Base-by-base conservation (phyloP, 2,329 filamentous ascomycete species). In the Phaeoacremonium minimum region DNA sequence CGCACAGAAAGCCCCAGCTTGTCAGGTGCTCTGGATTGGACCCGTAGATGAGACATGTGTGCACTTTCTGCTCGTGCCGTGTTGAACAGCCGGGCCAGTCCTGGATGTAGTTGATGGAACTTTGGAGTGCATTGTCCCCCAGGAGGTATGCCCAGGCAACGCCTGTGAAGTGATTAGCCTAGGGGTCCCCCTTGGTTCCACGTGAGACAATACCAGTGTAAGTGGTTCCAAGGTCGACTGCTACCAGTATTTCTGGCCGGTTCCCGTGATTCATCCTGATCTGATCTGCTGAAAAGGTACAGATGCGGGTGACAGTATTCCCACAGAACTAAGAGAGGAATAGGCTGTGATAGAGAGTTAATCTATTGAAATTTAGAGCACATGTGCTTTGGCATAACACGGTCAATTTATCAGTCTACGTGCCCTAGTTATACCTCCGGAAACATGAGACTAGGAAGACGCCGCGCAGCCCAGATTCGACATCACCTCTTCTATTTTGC, bases 11-110 rank as follows among this genome's bases (percentile, higher is more conserved):
- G 0, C 73, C 73, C 73, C 73, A 77, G 1, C 67, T 71, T 0
- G 67, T 67, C 6, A 73, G 53, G 8, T 42, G 54, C 4, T 51
- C 51, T 39, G 64, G 56, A 5, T 51, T 39, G 20, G 67, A 65
- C 18, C 35, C 41, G 46, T 75, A 76, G 13, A 73, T 55, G 4
- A 75, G 51, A 4, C 66, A 62, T 0, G 73, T 75, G 2, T 72
- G 71, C 0, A 75, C 71, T 45, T 77, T 77, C 44, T 73, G 71
- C 43, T 77, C 72, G 33, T 69, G 69, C 38, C 64, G 66, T 37
- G 71, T 68, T 9, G 65, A 66, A 30, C 66, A 65, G 4, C 72
- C 72, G 1, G 73, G 73, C 73, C 73, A 77, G 55, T 73, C 68
- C 49, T 71, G 62, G 45, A 71, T 60, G 20, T 67, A 53, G 35